Base-by-base conservation (phyloP, 2,329 filamentous ascomycete species). In the Cercospora nicotianae region DNA sequence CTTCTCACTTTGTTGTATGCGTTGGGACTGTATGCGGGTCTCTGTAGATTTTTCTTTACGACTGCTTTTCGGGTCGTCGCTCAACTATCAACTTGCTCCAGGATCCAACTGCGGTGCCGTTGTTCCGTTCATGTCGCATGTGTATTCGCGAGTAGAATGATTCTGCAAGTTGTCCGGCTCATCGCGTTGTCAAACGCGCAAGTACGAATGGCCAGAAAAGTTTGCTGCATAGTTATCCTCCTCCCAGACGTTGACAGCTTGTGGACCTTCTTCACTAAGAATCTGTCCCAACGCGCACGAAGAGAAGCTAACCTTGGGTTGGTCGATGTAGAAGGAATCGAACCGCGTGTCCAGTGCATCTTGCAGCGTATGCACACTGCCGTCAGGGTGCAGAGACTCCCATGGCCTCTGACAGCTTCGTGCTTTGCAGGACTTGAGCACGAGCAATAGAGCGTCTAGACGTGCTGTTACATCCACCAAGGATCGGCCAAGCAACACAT, bases 201-300 rank as follows among this genome's bases (percentile, higher is more conserved):
- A 33, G n/a, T 23, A 48, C 36, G 33, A 13, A 42, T 31, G 48
- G 23, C 3, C 48, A 13, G 48, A n/a, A 30, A 16, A 28, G 5
- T n/a, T 55, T 26, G 13, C 23, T 33, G 33, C 20, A 16, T 60
- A n/a, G 28, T 39, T 5, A 10, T 39, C 33, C 12, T 64, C 68
- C n/a, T 60, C n/a, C 71, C 73, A 75, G 3, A 60, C 60, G n/a
- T 67, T 71, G 4, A 69, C 70, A 58, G 70, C 62, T 58, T 76
- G 74, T 28, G 85, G 84, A 0, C 87, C 87, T 74, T 90, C 87
- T 2, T 84, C 83, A 33, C 82, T 81, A 0, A 85, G 48, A 33
- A 89, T 79, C 70, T 90, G 87, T 2, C 87, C 88, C 23, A 80
- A 65, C 71, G 85, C 84, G 73, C 88, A 90, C 12, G 81, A 81